Base-by-base conservation (phyloP, 495 filamentous ascomycete species). In the Penicillium desertorum region DNA sequence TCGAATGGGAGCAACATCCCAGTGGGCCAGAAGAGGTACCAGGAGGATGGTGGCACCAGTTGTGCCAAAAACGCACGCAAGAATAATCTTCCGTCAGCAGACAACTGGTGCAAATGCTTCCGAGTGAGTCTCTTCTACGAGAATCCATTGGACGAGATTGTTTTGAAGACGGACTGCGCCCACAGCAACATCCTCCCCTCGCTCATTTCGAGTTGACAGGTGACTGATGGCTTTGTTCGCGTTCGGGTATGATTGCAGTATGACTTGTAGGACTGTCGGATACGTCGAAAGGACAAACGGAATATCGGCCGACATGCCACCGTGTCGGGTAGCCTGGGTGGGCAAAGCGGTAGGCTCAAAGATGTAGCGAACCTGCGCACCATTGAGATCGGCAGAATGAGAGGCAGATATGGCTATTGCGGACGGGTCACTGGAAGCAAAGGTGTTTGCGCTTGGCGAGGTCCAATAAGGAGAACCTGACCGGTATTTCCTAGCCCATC, bases 51-150 rank as follows among this genome's bases (percentile, higher is more conserved):
- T 79, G 0, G 83, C 74, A 4, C 86, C 92, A 17, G 85, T 79
- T 0, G 90, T 93, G 0, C 88, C 89, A 63, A 96, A 95, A 1
- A 95, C 89, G 51, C 90, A 95, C 2, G 81, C 88, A 3, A 96
- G 71, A 5, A 96, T 80, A 43, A 96, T 88, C 45, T 85, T 85
- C 29, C 88, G 82, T 22, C 96, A 78, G 19, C 83, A 82, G 36
- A 77, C 61, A 30, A 96, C 90, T 1, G 91, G 87, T n/a, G 77
- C 77, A 70, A 83, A 88, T 8, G 90, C 90, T 64, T 96, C 91
- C 36, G 67, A 61, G 46, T 81, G 81, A 12, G 20, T 78, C 68
- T 93, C 86, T 64, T 96, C 92, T 11, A 96, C 81, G 3, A 96
- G 75, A 17, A 87, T 83, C 92, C 92, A 96, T 56, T 91, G 80